Conservation (phyloP, 2,329 filamentous ascomycete genomes). For the Colletotrichum tamarilloi region DNA sequence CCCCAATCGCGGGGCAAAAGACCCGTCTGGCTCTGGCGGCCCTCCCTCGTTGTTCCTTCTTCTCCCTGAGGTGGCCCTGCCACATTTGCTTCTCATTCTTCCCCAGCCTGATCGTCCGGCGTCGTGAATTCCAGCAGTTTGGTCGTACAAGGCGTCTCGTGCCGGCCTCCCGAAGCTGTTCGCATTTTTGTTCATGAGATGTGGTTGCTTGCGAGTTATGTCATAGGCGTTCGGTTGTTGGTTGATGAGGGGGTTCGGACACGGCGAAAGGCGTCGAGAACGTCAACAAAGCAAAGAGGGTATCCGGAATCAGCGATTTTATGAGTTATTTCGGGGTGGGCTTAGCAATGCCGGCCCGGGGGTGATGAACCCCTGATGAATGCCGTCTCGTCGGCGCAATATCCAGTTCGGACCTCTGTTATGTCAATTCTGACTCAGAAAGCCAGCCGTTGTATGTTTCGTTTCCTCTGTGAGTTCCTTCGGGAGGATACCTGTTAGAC, state of each 20-base stretch:
- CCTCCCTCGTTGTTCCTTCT: not conserved
- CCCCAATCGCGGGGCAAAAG: slow-evolving; percentile 5
- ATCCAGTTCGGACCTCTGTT: slow-evolving; percentile 20
- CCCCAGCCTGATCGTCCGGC: not conserved
- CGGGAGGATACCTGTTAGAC: not conserved
- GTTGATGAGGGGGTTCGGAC: slow-evolving; percentile 31
- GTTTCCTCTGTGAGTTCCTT: slow-evolving; percentile 16
- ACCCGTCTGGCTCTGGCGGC: not conserved
- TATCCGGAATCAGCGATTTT: slow-evolving; percentile 34
- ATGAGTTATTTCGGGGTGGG: slow-evolving; percentile 31
- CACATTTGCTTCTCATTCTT: slow-evolving; percentile 1
- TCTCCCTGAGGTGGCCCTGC: not conserved
- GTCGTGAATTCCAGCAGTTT: slow-evolving; percentile 15
- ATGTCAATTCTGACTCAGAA: slow-evolving; percentile 35
- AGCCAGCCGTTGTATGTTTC: slow-evolving; percentile 20
- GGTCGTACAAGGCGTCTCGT: slow-evolving; percentile 21
- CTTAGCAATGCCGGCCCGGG: slow-evolving; percentile 24
- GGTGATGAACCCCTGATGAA: slow-evolving; percentile 21
- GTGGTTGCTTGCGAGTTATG: slow-evolving; percentile 14
- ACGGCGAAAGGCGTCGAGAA: slow-evolving; percentile 22
- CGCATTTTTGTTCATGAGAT: slow-evolving; percentile 18
- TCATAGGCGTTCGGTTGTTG: slow-evolving; percentile 21
- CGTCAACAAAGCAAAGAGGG: slow-evolving; percentile 33
- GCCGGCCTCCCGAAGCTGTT: slow-evolving; percentile 3
- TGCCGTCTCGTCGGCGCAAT: slow-evolving; percentile 24